Base-by-base conservation (phyloP, 2,329 filamentous ascomycete genomes). In the Botrytis fragariae region DNA sequence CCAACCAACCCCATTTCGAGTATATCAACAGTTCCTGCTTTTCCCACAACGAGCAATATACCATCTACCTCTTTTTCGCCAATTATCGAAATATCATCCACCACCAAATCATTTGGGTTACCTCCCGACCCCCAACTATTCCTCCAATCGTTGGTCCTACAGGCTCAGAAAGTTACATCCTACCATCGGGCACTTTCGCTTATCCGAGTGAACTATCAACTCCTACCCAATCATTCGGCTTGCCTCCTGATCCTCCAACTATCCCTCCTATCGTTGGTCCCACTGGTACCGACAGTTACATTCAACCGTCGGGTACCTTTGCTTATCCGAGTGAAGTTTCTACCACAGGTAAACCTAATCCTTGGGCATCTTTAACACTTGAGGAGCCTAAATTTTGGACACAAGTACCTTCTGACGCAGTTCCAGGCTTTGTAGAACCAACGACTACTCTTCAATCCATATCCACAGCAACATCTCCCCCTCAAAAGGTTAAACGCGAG, bases 241-340 rank as follows among this genome's bases (percentile, higher is more conserved):
- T 67, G 37, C 44, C 64, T 25, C 64, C 64, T 2, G 64, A 67
- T 3, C 32, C 64, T 25, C 45, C 64, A 54, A 67, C 29, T 20
- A 67, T 67, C 29, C 64, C 45, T n/a, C 64, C 64, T 39, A 54
- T 67, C 6, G 64, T 39, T n/a, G 45, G 35, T 7, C 64, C 45
- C 5, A 54, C 32, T 4, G 64, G 64, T 25, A 54, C 45, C 1
- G 45, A 54, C n/a, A 51, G 12, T 20, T 67, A 67, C 45, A 12
- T 54, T 29, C 32, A 3, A 67, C 32, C 45, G 3, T 67, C 45
- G 1, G 64, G 45, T 67, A 39, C 45, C 32, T 67, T 67, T 25
- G 32, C 35, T 67, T 67, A 51, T 32, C 64, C 45, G 1, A 54
- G 64, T 51, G 35, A 54, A 67, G 16, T 29, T 4, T 54, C 45